phyloP scores from a whole-genome alignment of 2,329 filamentous ascomycete species.

The Pezicula radicicola region DNA sequence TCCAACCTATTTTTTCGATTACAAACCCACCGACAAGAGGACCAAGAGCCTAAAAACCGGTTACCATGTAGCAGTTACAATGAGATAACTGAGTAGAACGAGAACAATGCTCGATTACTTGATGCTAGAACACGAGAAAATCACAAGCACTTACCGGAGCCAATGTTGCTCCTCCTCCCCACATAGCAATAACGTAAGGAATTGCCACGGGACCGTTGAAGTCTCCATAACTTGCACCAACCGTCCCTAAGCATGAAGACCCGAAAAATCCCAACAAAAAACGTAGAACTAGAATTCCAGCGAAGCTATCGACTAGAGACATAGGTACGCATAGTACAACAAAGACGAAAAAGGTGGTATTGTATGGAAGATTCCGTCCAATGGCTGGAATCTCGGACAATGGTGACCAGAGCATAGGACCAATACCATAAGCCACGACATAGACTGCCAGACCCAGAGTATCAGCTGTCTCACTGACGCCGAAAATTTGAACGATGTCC shows the following conservation, averaged over 20 bases:
- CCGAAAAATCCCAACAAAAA: slow-evolving; percentile 64
- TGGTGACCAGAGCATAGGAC: slow-evolving; percentile 63
- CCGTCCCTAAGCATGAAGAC: slow-evolving; percentile 59
- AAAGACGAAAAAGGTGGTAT: slow-evolving; percentile 64
- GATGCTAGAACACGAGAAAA: too few relatives aligned
- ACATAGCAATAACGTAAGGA: slow-evolving; percentile 5
- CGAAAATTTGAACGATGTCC: too few relatives aligned
- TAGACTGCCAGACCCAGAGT: slow-evolving; percentile 59
- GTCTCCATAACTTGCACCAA: slow-evolving; percentile 45
- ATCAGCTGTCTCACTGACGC: slow-evolving; percentile 47
- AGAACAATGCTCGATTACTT: too few relatives aligned
- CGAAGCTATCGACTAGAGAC: slow-evolving; percentile 56
- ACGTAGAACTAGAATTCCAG: slow-evolving; percentile 58
- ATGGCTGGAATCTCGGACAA: slow-evolving; percentile 63
- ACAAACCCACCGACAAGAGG: slow-evolving; percentile 57
- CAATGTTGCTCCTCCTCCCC: slow-evolving; percentile 3
- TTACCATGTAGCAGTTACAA: too few relatives aligned
- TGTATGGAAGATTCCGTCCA: slow-evolving; percentile 64
- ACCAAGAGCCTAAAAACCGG: too few relatives aligned
- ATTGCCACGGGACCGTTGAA: neutral
- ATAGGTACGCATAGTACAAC: slow-evolving; percentile 63
- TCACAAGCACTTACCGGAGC: too few relatives aligned
- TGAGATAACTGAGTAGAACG: too few relatives aligned
- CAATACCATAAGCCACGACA: slow-evolving; percentile 59
- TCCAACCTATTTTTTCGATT: slow-evolving; percentile 53